Evolutionary conservation across 306 rosid species (phyloP), one percentile per base, ranked within the genome.

Genomic region (Quercus suber): DNA sequence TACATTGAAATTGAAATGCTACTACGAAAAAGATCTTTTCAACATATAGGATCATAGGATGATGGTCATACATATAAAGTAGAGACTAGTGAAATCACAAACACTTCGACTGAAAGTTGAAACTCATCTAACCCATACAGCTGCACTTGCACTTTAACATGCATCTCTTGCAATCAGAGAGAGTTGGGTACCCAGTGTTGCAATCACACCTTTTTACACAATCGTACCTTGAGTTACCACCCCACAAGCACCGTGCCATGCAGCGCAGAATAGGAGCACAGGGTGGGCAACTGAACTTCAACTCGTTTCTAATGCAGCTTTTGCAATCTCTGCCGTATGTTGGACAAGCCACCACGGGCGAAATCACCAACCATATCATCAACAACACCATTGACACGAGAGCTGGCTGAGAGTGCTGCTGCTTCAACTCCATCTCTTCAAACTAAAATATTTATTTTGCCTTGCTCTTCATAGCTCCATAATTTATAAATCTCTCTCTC

Each of bases 211-310:
- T 86, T 20, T 76, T 86, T 49, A 69, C 43, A 72, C 98, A 94
- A 18, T 37, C 27, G 73, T 83, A 31, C 81, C 81, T 88, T 7
- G 90, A 80, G 58, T 27, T 77, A 35, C 97, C 97, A 25, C 85
- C 83, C 97, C 96, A 94, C 83, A 94, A 76, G 88, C 97, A 92
- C 27, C 82, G 88, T 25, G 92, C 96, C 98, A 90, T 90, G 89
- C 98, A 94, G 73, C 84, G 97, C 4, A 94, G 90, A 71, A 74
- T 60, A 25, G 96, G 81, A 3, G 5, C 41, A 78, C 98, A 92
- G 7, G 85, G 1, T 15, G 96, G 94, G 79, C 98, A 94, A 1
- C 61, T 75, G 5, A 59, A 78, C 84, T 79, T 85, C 91, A 94
- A 81, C 90, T 88, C 90, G 80, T 81, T 60, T 17, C 72, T 70